phyloP scores from a whole-genome alignment of 2,329 filamentous ascomycete species.

The Dendryphion nanum region DNA sequence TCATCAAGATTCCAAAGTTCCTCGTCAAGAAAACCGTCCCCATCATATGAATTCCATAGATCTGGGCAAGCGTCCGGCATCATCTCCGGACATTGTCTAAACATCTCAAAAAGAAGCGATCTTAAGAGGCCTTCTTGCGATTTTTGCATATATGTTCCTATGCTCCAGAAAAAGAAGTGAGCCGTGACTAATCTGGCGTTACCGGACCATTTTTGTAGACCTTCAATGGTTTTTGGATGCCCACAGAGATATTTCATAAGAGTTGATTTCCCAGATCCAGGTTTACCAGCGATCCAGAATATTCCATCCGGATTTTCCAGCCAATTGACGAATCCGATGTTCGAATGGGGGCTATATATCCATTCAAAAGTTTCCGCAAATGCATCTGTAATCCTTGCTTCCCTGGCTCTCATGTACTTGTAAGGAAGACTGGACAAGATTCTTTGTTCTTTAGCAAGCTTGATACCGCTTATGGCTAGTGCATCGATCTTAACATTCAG shows the following conservation, averaged over 20 bases:
- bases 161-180: neutral
- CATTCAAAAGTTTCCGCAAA: conserved; percentile 6
- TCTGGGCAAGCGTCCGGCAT: neutral
- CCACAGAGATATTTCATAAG: neutral
- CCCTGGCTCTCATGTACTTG: neutral
- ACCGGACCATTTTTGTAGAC: neutral
- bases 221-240: neutral
- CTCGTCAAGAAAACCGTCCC: neutral
- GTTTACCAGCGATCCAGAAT: neutral
- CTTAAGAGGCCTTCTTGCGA: neutral
- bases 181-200: neutral
- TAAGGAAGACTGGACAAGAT: neutral
- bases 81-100: neutral
- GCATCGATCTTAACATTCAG: neutral
- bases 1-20: neutral
- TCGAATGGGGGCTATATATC: conserved; percentile 2
- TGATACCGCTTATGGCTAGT: neutral
- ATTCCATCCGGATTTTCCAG: neutral
- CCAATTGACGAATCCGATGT: neutral
- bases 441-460: too few species aligned
- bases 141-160: neutral
- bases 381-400: conserved; percentile 4
- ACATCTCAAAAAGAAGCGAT: neutral
- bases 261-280: neutral
- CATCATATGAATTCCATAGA: neutral